Conservation (phyloP, 177 flowering plant species). For the Tripterygium wilfordii region DNA sequence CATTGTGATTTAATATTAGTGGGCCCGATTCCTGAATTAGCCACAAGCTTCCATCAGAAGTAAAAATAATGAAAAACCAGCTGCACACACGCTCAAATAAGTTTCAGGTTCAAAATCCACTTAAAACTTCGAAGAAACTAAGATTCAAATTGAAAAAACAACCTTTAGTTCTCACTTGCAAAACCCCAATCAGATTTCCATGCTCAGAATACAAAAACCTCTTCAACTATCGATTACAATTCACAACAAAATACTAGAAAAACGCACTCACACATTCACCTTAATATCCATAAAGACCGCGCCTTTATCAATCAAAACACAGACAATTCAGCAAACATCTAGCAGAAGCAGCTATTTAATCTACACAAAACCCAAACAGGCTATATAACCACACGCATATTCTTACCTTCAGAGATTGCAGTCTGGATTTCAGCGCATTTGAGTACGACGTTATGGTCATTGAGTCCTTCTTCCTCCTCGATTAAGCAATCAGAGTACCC, state of each 20-base stretch:
- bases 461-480: conserved; percentile 61
- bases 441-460: conserved; percentile 41
- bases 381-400: no score
- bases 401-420: conserved; percentile 60
- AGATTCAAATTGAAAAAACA: no score
- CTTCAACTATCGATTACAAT: neutral
- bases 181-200: no score
- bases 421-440: conserved; percentile 64
- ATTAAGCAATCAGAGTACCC: conserved; percentile 42
- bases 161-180: no score
- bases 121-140: no score
- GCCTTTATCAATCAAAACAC: neutral
- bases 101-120: no score
- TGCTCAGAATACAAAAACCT: neutral
- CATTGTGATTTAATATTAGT: no score
- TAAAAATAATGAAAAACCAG: no score
- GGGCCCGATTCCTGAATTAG: no score
- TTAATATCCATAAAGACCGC: neutral
- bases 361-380: neutral
- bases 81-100: no score
- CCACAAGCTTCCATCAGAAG: no score
- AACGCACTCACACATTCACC: neutral
- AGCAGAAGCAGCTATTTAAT: neutral
- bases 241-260: no score
- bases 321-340: neutral